phyloP scores from a whole-genome alignment of 2,329 filamentous ascomycete species.

The Pseudogymnoascus sp. region DNA sequence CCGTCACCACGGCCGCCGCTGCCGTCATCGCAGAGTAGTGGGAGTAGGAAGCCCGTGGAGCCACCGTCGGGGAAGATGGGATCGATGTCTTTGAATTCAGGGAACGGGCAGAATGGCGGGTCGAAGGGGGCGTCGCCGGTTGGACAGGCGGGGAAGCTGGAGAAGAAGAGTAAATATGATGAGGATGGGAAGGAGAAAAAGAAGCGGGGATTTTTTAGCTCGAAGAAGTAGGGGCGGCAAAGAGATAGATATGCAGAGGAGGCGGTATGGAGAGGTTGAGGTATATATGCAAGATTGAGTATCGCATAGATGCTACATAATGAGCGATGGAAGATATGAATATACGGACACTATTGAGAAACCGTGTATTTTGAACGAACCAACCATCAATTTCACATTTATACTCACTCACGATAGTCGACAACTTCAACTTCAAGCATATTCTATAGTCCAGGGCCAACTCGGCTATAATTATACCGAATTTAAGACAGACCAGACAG shows the following conservation, averaged over 20 bases:
- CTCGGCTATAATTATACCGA: not conserved
- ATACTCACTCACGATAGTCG: not conserved
- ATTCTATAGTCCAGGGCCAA: not conserved
- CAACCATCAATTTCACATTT: not conserved
- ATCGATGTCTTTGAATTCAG: constrained; percentile 24
- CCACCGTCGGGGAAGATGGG: constrained; percentile 27
- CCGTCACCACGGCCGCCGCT: constrained; percentile 24
- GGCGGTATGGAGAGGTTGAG: not conserved
- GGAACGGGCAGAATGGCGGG: constrained; percentile 27
- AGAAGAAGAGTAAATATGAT: constrained; percentile 47
- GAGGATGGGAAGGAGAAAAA: constrained; percentile 46
- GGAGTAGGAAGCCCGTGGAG: constrained; percentile 20
- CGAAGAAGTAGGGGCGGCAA: constrained; percentile 44
- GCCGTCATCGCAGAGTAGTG: constrained; percentile 21
- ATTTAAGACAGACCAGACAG: constrained; percentile 49
- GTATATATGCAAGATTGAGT: constrained; percentile 9
- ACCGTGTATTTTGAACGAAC: not conserved
- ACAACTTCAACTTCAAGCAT: not conserved
- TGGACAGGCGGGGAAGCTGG: constrained; percentile 39
- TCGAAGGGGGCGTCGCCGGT: constrained; percentile 26
- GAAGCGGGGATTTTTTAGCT: constrained; percentile 51
- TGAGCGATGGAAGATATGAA: not conserved
- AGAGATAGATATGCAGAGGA: not conserved
- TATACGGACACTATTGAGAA: not conserved
- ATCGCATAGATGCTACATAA: constrained; percentile 8